Conservation (phyloP, 305 asterid species). For the Fraxinus albicans region DNA sequence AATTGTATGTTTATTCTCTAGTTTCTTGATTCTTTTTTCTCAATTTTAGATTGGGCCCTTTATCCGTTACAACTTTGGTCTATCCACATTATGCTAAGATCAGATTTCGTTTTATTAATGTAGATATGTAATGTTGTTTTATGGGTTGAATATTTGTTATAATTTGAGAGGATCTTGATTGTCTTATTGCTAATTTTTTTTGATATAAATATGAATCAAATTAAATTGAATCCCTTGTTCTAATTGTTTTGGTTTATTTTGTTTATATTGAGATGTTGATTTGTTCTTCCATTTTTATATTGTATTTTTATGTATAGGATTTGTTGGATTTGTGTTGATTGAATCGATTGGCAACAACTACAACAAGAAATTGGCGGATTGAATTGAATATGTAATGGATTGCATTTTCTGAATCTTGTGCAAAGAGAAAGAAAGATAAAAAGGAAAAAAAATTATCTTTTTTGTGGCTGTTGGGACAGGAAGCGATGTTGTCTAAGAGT, state of each 20-base stretch:
- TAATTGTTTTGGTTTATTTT: background rate
- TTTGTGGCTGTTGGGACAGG: conserved; percentile 26
- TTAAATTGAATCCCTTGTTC: background rate
- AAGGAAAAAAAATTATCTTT: conserved; percentile 21
- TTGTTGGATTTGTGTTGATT: conserved; percentile 34
- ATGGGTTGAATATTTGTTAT: background rate
- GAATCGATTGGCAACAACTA: conserved; percentile 27
- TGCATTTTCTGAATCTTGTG: conserved; percentile 22
- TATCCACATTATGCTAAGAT: conserved; percentile 3
- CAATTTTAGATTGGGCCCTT: background rate
- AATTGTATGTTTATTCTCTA: conserved; percentile 2
- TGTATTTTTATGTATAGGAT: conserved; percentile 26
- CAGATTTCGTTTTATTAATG: conserved; percentile 1
- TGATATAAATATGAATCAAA: background rate
- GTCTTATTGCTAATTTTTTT: background rate
- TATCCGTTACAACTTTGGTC: background rate
- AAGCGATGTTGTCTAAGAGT: conserved; percentile 64
- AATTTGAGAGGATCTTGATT: background rate
- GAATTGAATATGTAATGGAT: conserved; percentile 28
- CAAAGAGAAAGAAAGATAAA: conserved; percentile 3
- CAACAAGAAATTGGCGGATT: conserved; percentile 27
- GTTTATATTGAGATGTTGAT: background rate
- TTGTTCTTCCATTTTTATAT: background rate
- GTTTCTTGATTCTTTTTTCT: background rate
- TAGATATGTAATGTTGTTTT: conserved; percentile 1